phyloP scores from a whole-genome alignment of 768 basidiomycete genomes.

The Auriculariales sp. region DNA sequence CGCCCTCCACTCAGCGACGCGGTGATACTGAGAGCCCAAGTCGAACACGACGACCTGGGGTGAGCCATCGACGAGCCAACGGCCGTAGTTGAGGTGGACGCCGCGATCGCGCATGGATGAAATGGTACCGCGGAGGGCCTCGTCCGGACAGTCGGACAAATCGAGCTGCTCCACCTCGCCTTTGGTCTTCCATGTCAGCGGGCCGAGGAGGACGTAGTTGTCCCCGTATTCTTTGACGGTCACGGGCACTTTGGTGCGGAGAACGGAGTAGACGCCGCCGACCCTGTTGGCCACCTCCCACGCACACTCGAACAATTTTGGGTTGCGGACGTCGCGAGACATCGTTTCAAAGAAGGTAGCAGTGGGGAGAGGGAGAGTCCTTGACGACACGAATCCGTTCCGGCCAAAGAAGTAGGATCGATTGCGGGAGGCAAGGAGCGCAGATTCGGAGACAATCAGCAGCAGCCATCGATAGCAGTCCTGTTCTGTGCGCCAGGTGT shows the following conservation, averaged over 20 bases:
- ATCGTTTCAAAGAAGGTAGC: conserved; percentile 1
- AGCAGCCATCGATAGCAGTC: too few relatives aligned
- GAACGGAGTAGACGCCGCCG: conserved; percentile 98
- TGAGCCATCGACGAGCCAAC: conserved; percentile 96
- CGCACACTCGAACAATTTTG: conserved; percentile 84
- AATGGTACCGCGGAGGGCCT: conserved; percentile 56
- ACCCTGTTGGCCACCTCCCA: conserved; percentile 99
- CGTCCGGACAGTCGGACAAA: conserved; percentile 56
- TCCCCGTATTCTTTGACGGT: conserved; percentile 93
- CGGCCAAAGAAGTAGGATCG: too few relatives aligned
- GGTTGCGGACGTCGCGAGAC: conserved; percentile 69
- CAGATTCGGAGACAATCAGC: too few relatives aligned
- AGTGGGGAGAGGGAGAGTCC: neutral
- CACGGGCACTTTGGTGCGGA: conserved; percentile 98
- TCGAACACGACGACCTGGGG: conserved; percentile 93
- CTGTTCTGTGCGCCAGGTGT: too few relatives aligned
- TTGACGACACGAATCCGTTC: too few relatives aligned
- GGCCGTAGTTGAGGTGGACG: conserved; percentile 86
- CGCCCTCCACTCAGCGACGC: conserved; percentile 95
- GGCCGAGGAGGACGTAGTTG: conserved; percentile 90
- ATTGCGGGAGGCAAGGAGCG: too few relatives aligned
- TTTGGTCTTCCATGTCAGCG: too few relatives aligned
- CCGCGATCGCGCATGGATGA: conserved; percentile 78
- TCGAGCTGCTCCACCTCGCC: conserved; percentile 94
- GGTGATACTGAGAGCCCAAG: conserved; percentile 72